Percentiles rank a stretch among this genome's conserved stretches.
These are phyloP conservation scores for Nicotiana knightiana DNA, from an alignment of 257 asterid genomes.

Conservation along the genomic window DNA sequence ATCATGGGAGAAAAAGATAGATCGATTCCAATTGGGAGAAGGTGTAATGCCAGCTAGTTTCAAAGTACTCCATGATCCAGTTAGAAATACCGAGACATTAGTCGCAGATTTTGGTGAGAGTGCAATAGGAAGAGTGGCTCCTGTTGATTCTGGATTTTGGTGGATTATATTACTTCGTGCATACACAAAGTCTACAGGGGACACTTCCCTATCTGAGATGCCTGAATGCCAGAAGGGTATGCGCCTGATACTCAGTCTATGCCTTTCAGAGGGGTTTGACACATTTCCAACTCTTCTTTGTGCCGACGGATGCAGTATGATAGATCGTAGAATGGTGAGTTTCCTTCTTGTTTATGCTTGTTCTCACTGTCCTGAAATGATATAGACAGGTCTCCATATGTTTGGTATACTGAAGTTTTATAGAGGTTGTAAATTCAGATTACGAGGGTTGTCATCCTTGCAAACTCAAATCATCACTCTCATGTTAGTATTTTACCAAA, in stretches of 20 bases:
- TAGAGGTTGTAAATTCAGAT: not conserved
- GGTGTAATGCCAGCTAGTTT: slow-evolving; percentile 81
- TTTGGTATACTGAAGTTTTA: not conserved
- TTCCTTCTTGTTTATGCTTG: slow-evolving; percentile 2
- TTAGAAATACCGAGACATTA: slow-evolving; percentile 51
- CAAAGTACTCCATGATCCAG: slow-evolving; percentile 64
- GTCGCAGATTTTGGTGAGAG: slow-evolving; percentile 77
- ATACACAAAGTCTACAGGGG: slow-evolving; percentile 68
- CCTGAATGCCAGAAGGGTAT: slow-evolving; percentile 76
- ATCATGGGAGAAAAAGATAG: slow-evolving; percentile 73
- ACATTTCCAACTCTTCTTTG: slow-evolving; percentile 81
- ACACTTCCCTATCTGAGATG: slow-evolving; percentile 56
- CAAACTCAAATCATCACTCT: not conserved
- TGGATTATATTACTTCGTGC: slow-evolving; percentile 72
- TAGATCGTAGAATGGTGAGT: slow-evolving; percentile 78
- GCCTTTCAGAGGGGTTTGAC: slow-evolving; percentile 73
- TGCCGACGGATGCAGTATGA: slow-evolving; percentile 75
- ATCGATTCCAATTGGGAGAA: slow-evolving; percentile 66
- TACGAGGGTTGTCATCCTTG: not conserved
- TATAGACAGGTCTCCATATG: not conserved
- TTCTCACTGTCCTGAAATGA: not conserved
- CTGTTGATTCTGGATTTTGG: slow-evolving; percentile 83
- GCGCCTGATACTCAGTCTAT: slow-evolving; percentile 63
- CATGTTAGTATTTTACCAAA: not conserved
- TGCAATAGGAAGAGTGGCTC: slow-evolving; percentile 77